A percentile compares a stretch with the other conserved stretches of the same genome.
These are phyloP conservation scores for Xerocomus brunneocitrinus DNA, from an alignment of 768 basidiomycete genomes.

Conservation along the genomic window DNA sequence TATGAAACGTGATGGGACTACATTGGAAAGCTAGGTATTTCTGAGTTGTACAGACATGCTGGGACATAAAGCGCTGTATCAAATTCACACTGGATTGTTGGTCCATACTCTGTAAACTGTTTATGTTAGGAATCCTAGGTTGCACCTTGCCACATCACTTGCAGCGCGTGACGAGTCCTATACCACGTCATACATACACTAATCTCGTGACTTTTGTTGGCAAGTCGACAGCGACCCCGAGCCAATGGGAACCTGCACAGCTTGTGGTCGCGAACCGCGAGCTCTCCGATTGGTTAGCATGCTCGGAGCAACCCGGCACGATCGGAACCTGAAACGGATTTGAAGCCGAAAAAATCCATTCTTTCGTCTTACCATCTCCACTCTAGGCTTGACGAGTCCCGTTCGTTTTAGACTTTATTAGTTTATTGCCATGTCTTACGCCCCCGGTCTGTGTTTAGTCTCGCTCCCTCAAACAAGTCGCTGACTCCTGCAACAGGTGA, in stretches of 20 bases:
- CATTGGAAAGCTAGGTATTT: slow-evolving; percentile 1
- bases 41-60: slow-evolving; percentile 3
- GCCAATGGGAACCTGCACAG: too few relatives aligned
- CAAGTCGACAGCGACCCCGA: too few relatives aligned
- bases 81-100: neutral
- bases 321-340: slow-evolving; percentile 20
- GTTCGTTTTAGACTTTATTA: slow-evolving; percentile 3
- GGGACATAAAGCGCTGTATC: neutral
- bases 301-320: slow-evolving; percentile 28
- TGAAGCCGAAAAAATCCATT: slow-evolving; percentile 4
- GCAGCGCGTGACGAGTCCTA: too few relatives aligned
- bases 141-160: too few relatives aligned
- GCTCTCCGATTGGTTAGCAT: slow-evolving; percentile 20
- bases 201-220: too few relatives aligned
- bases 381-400: slow-evolving; percentile 6
- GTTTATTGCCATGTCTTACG: slow-evolving; percentile 37
- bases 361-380: slow-evolving; percentile 1
- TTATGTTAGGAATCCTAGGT: neutral
- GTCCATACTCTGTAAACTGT: neutral
- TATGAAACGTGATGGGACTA: slow-evolving; percentile 13
- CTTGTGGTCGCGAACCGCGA: neutral
- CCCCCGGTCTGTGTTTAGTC: slow-evolving; percentile 36
- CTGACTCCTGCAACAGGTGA: slow-evolving; percentile 56
- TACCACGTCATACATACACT: too few relatives aligned
- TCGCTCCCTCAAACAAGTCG: neutral